These are phyloP conservation scores for Podospora anserina DNA, from an alignment of 495 filamentous ascomycete genomes.

Conservation along the genomic window DNA sequence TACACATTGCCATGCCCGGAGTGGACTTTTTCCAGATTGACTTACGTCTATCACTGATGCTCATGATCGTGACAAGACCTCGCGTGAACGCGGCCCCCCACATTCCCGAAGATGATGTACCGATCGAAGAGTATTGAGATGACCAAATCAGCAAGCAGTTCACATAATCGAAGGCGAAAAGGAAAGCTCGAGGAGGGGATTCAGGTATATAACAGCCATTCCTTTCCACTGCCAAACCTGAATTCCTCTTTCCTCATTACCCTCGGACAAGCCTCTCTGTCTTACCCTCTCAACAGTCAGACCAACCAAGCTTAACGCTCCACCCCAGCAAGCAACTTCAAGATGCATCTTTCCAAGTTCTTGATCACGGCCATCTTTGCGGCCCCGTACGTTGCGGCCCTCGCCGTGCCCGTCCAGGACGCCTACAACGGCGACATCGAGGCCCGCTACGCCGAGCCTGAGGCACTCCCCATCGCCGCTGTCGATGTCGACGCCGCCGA, in stretches of 20 bases:
- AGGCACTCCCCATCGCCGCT: slow-evolving; percentile 4
- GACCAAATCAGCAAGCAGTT: too few species aligned
- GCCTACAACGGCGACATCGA: slow-evolving; percentile 7
- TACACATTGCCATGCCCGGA: not conserved
- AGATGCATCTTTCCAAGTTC: slow-evolving; percentile 21
- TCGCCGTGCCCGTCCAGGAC: slow-evolving; percentile 17
- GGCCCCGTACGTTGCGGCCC: slow-evolving; percentile 18
- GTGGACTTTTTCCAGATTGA: not conserved
- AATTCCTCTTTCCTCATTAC: not conserved
- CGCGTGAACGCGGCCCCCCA: not conserved
- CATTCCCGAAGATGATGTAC: not conserved
- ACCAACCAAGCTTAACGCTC: slow-evolving; percentile 7
- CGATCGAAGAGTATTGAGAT: not conserved
- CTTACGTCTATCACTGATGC: not conserved
- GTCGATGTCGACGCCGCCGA: slow-evolving; percentile 2
- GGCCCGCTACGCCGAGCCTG: slow-evolving; percentile 11
- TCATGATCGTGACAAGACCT: not conserved
- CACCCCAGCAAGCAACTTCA: not conserved
- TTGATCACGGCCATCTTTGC: slow-evolving; percentile 24
- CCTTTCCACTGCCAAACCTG: not conserved
- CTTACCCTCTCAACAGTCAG: not conserved
- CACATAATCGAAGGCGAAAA: too few species aligned
- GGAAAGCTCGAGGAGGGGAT: not conserved
- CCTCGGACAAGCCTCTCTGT: not conserved
- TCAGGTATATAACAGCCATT: not conserved